A percentile compares a stretch with the other conserved stretches of the same genome.
Conservation (phyloP, 108 stramenopile genomes). For the Cyclotella kingstonii region DNA sequence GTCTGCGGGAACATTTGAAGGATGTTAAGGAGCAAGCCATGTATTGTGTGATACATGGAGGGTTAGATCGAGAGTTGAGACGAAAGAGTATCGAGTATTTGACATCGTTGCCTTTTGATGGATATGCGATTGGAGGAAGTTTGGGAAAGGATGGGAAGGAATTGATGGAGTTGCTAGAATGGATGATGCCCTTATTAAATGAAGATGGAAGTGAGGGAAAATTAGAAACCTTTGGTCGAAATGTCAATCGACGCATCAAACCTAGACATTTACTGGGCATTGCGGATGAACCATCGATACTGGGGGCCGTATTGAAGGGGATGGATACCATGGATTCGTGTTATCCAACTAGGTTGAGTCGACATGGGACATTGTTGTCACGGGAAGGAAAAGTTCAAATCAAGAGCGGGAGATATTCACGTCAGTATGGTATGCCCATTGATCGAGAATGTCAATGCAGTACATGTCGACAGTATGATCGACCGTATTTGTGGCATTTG, state of each 20-base stretch:
- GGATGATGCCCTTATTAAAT: constrained; percentile 90
- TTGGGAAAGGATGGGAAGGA: constrained; percentile 86
- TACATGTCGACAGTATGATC: constrained; percentile 84
- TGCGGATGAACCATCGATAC: constrained; percentile 85
- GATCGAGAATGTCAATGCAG: constrained; percentile 74
- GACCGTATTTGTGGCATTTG: constrained; percentile 90
- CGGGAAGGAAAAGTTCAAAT: constrained; percentile 62
- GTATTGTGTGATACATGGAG: constrained; percentile 93
- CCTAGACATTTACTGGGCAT: constrained; percentile 93
- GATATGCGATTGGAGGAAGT: constrained; percentile 89
- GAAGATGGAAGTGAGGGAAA: constrained; percentile 15
- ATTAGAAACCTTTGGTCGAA: background rate
- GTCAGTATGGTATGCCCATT: constrained; percentile 69
- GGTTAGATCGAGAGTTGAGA: constrained; percentile 78
- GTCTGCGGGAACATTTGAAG: constrained; percentile 75
- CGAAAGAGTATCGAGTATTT: constrained; percentile 79
- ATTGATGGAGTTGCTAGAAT: constrained; percentile 76
- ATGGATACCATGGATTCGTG: constrained; percentile 92
- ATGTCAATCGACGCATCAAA: constrained; percentile 52
- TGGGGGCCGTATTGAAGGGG: constrained; percentile 69
- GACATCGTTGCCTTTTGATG: constrained; percentile 91
- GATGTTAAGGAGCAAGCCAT: constrained; percentile 85
- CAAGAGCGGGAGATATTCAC: constrained; percentile 52
- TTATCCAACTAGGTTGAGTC: constrained; percentile 85
- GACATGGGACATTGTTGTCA: constrained; percentile 84